Evolutionary conservation across 768 basidiomycete genomes (phyloP).

Genomic region (Leccinum uliginosum): DNA sequence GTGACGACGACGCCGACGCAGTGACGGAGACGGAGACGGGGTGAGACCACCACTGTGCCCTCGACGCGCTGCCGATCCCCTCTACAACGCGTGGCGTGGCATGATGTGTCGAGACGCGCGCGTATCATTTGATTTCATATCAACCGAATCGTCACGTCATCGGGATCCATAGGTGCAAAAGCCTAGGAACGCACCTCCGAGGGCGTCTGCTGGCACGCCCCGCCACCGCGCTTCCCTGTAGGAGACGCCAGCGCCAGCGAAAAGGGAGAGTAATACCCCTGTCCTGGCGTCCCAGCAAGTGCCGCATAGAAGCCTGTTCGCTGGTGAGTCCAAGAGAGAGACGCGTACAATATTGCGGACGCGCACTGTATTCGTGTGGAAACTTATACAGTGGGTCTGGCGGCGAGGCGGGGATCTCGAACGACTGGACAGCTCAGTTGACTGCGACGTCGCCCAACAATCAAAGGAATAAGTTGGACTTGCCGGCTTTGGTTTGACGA

Average conservation of each 20-base stretch:
- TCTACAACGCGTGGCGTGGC: neutral
- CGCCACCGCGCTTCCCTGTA: neutral
- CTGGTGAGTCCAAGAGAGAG: neutral
- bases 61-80: neutral
- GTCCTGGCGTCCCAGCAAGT: slow-evolving; percentile 16
- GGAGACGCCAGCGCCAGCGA: neutral
- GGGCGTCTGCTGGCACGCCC: neutral
- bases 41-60: neutral
- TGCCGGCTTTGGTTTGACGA: slow-evolving; percentile 29
- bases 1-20: neutral
- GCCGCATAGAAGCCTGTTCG: slow-evolving; percentile 21
- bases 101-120: neutral
- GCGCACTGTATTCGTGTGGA: slow-evolving; percentile 22
- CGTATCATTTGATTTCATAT: neutral
- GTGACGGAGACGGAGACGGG: neutral
- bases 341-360: neutral
- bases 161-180: neutral
- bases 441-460: neutral
- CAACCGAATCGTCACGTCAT: neutral
- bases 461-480: slow-evolving; percentile 5
- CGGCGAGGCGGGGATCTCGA: slow-evolving; percentile 22
- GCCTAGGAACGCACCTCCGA: neutral
- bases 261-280: slow-evolving; percentile 11
- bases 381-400: slow-evolving; percentile 26
- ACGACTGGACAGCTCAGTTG: slow-evolving; percentile 14